Base-by-base conservation (phyloP, 805 yeast species). In the Peterozyma toletana region DNA sequence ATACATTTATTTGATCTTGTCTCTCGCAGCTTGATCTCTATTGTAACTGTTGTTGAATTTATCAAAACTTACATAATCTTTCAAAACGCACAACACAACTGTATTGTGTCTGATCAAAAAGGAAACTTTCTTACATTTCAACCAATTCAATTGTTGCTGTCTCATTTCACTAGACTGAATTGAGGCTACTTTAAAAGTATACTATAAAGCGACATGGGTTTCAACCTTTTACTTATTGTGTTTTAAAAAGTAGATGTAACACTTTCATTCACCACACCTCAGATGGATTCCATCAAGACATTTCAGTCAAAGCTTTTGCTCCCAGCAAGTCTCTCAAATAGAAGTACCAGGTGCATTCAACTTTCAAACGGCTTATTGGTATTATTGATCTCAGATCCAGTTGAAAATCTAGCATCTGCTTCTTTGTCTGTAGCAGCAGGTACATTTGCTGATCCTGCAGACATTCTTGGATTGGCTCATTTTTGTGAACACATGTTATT, bases 381-480 rank as follows among this genome's bases (percentile, higher is more conserved):
- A 0, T 64, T 91, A 1, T 56, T 93, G 21, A 74, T 93, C 13
- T 86, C 89, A 2, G 96, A 91, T 53, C 82, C 90, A 0, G 63
- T 78, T 0, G 75, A 78, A 13, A 80, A 77, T 37, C 52, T 71
- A 11, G 81, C 85, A 3, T 73, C 93, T 0, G 82, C 86, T 15
- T 79, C 95, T 1, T 53, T 91, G 6, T 76, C 86, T 34, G 87
- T 89, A 2, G 81, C 82, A 3, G 68, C 86, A 0, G 99, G 99
- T 9, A 80, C 96, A 2, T 81, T 80, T 54, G 70, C 80, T 39
- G 97, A 91, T 51, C 91, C 95, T 0, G 67, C 64, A 5, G 71
- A 70, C 4, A 52, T 83, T 1, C 79, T 79, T 0, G 99, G 99
- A 0, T 56, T 91, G 33, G 98, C 98, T 0, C 99, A 91, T 64